Evolutionary conservation across 2,329 filamentous ascomycete genomes (phyloP), one percentile per base, ranked within the genome.

Genomic region (Drechmeria coniospora): DNA sequence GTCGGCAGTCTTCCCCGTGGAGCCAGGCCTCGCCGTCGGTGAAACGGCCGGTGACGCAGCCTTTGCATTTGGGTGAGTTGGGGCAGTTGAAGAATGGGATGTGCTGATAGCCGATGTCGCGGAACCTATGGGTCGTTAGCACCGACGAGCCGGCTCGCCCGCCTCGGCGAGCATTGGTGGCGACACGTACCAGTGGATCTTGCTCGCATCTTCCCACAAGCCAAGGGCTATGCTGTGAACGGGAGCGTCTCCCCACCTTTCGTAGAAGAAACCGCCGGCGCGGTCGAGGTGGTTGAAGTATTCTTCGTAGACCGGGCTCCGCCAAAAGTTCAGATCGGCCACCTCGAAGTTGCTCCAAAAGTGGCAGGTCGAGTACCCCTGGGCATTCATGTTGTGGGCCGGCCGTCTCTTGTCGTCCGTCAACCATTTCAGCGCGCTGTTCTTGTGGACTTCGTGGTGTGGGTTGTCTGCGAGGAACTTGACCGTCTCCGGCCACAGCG

Each of bases 281-380:
- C 80, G 86, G 81, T 98, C 90, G 19, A 98, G 67, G 53, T 95
- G 84, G 47, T 92, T 75, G 50, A 98, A 98, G 54, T 94, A 98
- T 37, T 92, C 84, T 48, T 92, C 80, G 49, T 98, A 98, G 25
- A 73, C 67, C 50, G 86, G 72, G 47, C 83, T 81, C 26, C 90
- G 66, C 81, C 84, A 98, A 55, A 98, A 93, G 36, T 70, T 70
- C 68, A 98, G 71, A 52, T 94, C 83, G 25, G 71, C 87, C 43
- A 98, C 87, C 56, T 98, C 90, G 44, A 98, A 98, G 55, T 98
- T 98, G 45, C 78, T 90, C 90, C 90, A 98, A 63, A 98, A 98
- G 54, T 98, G 90, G 52, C 90, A 98, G 3, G 90, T 95, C 19
- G 83, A 92, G 61, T 93, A 98, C 19, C 90, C 90, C 44, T 92